Evolutionary conservation across 345 rosid species (phyloP).

Genomic region (Dovyalis caffra): DNA sequence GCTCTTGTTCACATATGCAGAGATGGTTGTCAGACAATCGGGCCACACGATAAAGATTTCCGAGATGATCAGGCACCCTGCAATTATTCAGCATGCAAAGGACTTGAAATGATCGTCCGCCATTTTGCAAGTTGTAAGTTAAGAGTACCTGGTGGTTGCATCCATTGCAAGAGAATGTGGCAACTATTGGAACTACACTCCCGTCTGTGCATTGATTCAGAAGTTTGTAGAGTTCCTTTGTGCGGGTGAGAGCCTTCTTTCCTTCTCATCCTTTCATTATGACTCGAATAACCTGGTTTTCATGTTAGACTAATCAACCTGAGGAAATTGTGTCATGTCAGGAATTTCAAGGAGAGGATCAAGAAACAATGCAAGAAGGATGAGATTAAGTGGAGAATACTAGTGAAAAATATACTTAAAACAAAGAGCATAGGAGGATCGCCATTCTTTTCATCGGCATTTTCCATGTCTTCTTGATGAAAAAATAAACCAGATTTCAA

Average conservation of each 20-base stretch:
- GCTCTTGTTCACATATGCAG: constrained; percentile 91
- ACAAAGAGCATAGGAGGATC: constrained; percentile 56
- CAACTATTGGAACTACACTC: constrained; percentile 82
- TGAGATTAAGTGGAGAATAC: constrained; percentile 63
- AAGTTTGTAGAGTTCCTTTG: constrained; percentile 72
- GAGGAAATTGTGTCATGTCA: constrained; percentile 14
- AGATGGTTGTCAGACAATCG: constrained; percentile 87
- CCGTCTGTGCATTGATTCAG: constrained; percentile 65
- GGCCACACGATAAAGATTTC: constrained; percentile 76
- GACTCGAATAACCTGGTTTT: neutral
- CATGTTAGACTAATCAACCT: no score
- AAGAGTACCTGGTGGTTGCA: constrained; percentile 78
- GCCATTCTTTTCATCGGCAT: constrained; percentile 41
- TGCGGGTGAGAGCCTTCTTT: constrained; percentile 48
- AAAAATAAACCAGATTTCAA: neutral
- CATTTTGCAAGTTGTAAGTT: constrained; percentile 79
- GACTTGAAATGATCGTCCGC: constrained; percentile 69
- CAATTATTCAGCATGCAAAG: constrained; percentile 68
- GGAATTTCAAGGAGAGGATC: constrained; percentile 70
- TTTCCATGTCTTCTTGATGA: neutral
- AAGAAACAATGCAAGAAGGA: constrained; percentile 73
- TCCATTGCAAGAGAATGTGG: constrained; percentile 96
- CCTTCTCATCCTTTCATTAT: neutral
- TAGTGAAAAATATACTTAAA: constrained; percentile 61
- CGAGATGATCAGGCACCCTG: constrained; percentile 52